phyloP scores from a whole-genome alignment of 148 eudicot species.

The Gaultheria prostrata region DNA sequence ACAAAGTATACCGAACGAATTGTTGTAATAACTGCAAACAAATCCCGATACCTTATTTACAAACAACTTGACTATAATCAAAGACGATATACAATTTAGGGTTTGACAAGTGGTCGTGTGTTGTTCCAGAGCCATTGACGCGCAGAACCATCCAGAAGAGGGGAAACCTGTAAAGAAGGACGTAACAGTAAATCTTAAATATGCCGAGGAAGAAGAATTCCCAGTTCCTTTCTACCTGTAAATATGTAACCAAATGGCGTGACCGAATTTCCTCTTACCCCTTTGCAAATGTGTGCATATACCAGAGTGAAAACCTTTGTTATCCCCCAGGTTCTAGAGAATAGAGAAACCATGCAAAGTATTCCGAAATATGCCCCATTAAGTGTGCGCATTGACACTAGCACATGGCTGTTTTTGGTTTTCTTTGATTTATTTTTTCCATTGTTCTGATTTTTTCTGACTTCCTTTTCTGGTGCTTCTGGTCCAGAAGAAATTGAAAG shows the following conservation, averaged over 20 bases:
- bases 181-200: background rate
- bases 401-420: background rate
- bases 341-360: background rate
- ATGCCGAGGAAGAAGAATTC: background rate
- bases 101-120: constrained; percentile 61
- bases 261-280: background rate
- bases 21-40: background rate
- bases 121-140: constrained; percentile 87
- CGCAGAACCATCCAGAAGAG: constrained; percentile 66
- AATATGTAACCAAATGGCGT: background rate
- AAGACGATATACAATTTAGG: constrained; percentile 7
- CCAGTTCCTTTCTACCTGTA: background rate
- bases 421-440: background rate
- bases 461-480: background rate
- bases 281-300: background rate
- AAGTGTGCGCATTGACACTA: background rate
- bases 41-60: background rate
- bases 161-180: constrained; percentile 57
- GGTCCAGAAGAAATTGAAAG: background rate
- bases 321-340: background rate
- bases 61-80: background rate
- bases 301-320: background rate
- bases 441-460: background rate
- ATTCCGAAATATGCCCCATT: background rate
- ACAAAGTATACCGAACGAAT: background rate